Evolutionary conservation across 2,329 filamentous ascomycete genomes (phyloP), one percentile per base, ranked within the genome.

Genomic region (Bimuria novae-zelandiae): DNA sequence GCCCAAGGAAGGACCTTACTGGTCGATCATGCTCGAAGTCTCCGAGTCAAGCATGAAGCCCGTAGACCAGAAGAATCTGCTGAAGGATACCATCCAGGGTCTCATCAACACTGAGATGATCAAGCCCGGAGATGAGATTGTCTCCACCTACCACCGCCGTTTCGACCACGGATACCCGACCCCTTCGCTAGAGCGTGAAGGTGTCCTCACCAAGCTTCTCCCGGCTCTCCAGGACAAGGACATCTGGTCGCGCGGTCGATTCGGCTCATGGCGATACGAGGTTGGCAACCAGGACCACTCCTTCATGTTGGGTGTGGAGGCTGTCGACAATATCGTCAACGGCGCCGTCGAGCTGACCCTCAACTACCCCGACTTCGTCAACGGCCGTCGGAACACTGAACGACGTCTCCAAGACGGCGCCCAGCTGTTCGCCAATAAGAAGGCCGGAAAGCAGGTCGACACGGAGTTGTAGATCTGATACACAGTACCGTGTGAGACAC

Each of bases 161-260:
- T 99, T 99, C 77, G 90, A 97, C 76, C 94, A 97, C 82, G 94
- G 94, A 64, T 99, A 99, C 82, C 94, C 94, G 57, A 99, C 94
- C 14, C 94, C 94, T 23, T 85, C 89, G 29, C 86, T 99, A 35
- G 94, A 97, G 85, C 90, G 94, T 77, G 94, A 99, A 77, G 92
- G 90, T 63, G 92, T 94, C 41, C 86, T 99, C 64, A 95, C 89
- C 77, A 80, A 97, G 80, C 86, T 99, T 51, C 87, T 99, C 46
- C 94, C 94, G 68, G 92, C 90, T 80, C 88, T 99, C 55, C 88
- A 96, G 79, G 89, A 86, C 59, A 86, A 90, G 82, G 93, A 87
- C 73, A 99, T 99, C 78, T 90, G 88, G 81, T 96, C 92, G 40
- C 91, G 94, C 77, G 94, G 94, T 67, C 92, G 94, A 60, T 99